Percentiles rank a stretch among this genome's conserved stretches.
Conservation (phyloP, 305 asterid genomes). For the Rubia occidens region DNA sequence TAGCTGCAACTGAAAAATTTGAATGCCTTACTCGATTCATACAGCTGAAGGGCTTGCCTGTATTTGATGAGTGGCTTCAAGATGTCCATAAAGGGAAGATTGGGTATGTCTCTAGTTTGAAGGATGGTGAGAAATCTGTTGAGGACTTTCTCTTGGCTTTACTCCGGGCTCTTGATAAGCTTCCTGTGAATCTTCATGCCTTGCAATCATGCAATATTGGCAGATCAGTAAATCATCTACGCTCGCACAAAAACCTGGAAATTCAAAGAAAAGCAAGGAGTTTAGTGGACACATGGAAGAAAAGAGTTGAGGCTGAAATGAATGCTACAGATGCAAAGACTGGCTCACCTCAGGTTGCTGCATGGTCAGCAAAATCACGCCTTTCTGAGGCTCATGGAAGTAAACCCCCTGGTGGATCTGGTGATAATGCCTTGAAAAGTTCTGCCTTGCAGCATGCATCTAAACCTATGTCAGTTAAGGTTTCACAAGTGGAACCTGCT, state of each 20-base stretch:
- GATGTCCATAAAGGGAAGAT: conserved; percentile 69
- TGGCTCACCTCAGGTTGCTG: conserved; percentile 33
- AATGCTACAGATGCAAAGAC: conserved; percentile 49
- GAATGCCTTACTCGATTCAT: conserved; percentile 79
- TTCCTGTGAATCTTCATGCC: conserved; percentile 67
- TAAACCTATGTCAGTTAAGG: conserved; percentile 36
- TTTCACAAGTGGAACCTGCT: conserved; percentile 35
- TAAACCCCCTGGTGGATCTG: conserved; percentile 36
- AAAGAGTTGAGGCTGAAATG: conserved; percentile 70
- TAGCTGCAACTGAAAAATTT: conserved; percentile 68
- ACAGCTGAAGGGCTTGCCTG: conserved; percentile 61
- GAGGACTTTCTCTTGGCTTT: conserved; percentile 62
- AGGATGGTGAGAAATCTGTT: conserved; percentile 40
- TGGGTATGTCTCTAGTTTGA: conserved; percentile 20
- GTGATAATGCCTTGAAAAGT: conserved; percentile 40
- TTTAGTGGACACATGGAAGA: conserved; percentile 74
- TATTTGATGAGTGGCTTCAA: conserved; percentile 93
- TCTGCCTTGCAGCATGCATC: conserved; percentile 38
- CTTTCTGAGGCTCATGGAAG: conserved; percentile 47
- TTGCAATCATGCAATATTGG: conserved; percentile 71
- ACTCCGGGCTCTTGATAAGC: conserved; percentile 67
- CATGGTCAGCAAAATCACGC: conserved; percentile 52
- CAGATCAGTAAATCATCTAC: conserved; percentile 61
- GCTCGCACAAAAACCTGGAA: conserved; percentile 58
- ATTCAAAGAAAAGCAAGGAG: conserved; percentile 58